Evolutionary conservation across 2,329 filamentous ascomycete genomes (phyloP).

Genomic region (Periconia sp.): DNA sequence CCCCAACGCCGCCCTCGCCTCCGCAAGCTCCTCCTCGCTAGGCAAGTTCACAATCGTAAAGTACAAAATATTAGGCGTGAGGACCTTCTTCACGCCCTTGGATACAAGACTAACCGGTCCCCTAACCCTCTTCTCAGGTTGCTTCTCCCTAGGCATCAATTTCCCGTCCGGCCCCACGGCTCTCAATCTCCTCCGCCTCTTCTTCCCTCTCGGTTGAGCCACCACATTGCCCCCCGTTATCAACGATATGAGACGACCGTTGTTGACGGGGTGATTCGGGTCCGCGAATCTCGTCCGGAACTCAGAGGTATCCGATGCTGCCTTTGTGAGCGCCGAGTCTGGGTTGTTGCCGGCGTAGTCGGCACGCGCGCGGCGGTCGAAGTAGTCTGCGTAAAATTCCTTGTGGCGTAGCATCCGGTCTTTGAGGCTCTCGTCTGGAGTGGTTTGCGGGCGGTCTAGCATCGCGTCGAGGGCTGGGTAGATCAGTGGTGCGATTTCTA

Average conservation of each 20-base stretch:
- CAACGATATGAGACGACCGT: constrained; percentile 50
- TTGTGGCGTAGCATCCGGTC: constrained; percentile 35
- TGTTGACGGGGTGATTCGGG: constrained; percentile 55
- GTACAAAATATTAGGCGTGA: constrained; percentile 21
- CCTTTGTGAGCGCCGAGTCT: constrained; percentile 32
- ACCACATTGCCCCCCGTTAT: constrained; percentile 33
- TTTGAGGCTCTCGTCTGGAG: constrained; percentile 20
- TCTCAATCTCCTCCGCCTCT: neutral
- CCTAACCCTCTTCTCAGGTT: neutral
- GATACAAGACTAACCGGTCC: constrained; percentile 10
- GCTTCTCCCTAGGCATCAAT: constrained; percentile 12
- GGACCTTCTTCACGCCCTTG: constrained; percentile 14
- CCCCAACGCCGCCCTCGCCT: constrained; percentile 10
- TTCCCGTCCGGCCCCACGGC: constrained; percentile 16
- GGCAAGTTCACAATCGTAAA: constrained; percentile 29
- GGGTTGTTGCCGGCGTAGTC: constrained; percentile 46
- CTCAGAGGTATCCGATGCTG: constrained; percentile 19
- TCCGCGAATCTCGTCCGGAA: constrained; percentile 55
- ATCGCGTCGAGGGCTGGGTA: constrained; percentile 42
- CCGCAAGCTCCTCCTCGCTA: constrained; percentile 22
- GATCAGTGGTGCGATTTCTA: constrained; percentile 44
- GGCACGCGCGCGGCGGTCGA: constrained; percentile 53
- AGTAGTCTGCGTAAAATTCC: constrained; percentile 51
- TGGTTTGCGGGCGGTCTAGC: constrained; percentile 9
- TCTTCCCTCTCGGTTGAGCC: constrained; percentile 7